Evolutionary conservation across 495 filamentous ascomycete genomes (phyloP), one percentile per base, ranked within the genome.

Genomic region (Penicillium turbatum): DNA sequence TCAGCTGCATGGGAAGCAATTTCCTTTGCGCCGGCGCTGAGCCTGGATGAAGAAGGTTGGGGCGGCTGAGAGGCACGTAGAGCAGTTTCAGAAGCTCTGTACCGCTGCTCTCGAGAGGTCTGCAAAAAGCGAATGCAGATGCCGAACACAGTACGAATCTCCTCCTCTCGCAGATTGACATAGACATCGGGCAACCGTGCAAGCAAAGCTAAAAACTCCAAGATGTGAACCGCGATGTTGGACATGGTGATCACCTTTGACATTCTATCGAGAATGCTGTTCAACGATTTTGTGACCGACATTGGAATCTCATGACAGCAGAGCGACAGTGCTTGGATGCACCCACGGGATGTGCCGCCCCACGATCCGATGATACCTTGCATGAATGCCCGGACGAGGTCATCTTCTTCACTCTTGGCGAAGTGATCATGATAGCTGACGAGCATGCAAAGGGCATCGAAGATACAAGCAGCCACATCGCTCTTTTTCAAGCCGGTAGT

Each of bases 111-210:
- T 53, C 87, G 72, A 4, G 82, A 79, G 34, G 84, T 83, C 51
- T 96, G 90, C 30, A 99, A 72, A 62, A 96, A 97, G 32, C 91
- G 83, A 68, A 96, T 90, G 59, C 89, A 96, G 31, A 97, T 95
- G 9, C 87, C 92, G 67, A 99, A 96, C 24, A 97, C 86, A 21
- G 85, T 95, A 50, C 88, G 86, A 65, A 89, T 95, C 38, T 96
- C 90, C 8, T 92, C 87, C 54, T 92, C 87, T 15, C 86, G 78
- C 56, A 97, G 87, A 62, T 95, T 96, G 60, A 84, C 80, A 67
- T 90, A 96, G 3, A 97, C 78, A 47, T 88, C 82, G 9, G 89
- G 89, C 37, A 96, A 67, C 17, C 93, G 85, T 26, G 92, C 90
- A 21, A 99, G 80, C 38, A 89, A 85, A 8, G 87, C 85, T 30